Percentiles rank a stretch among this genome's conserved stretches.
phyloP scores from a whole-genome alignment of 495 filamentous ascomycete species.

The Talaromyces borbonicus region DNA sequence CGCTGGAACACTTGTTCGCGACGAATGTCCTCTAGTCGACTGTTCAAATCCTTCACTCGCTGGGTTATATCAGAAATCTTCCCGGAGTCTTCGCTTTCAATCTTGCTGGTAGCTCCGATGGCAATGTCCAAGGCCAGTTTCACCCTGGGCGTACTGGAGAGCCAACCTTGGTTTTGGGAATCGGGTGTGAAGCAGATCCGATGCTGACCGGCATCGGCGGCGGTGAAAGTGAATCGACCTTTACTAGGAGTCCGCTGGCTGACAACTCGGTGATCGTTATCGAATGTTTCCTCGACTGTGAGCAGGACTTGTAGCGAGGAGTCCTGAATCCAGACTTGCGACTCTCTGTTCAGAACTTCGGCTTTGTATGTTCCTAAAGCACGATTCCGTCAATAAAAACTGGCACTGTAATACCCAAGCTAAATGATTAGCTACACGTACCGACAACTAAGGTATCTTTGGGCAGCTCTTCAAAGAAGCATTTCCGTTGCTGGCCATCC shows the following conservation, averaged over 20 bases:
- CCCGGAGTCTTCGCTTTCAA: slow-evolving; percentile 87
- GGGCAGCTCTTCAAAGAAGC: slow-evolving; percentile 97
- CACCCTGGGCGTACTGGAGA: slow-evolving; percentile 56
- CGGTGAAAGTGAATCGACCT: slow-evolving; percentile 93
- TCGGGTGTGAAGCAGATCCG: slow-evolving; percentile 85
- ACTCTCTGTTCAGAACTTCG: slow-evolving; percentile 56
- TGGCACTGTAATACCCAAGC: neutral
- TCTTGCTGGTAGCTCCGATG: slow-evolving; percentile 90
- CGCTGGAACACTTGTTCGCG: slow-evolving; percentile 94
- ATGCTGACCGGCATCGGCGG: slow-evolving; percentile 89
- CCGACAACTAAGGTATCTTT: slow-evolving; percentile 96
- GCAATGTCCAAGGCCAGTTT: slow-evolving; percentile 81
- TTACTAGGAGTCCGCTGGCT: slow-evolving; percentile 64
- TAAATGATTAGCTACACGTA: slow-evolving; percentile 22
- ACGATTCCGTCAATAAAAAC: neutral
- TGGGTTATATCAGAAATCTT: slow-evolving; percentile 88
- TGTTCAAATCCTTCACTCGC: slow-evolving; percentile 84
- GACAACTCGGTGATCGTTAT: slow-evolving; percentile 95
- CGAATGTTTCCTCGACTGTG: slow-evolving; percentile 91
- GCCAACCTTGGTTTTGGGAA: slow-evolving; percentile 54
- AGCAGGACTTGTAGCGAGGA: slow-evolving; percentile 72
- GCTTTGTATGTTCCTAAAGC: slow-evolving; percentile 67
- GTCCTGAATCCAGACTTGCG: slow-evolving; percentile 55
- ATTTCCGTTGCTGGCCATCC: slow-evolving; percentile 60
- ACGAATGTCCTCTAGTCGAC: slow-evolving; percentile 76